phyloP scores from a whole-genome alignment of 495 filamentous ascomycete genomes.

The Penicillium arizonense region DNA sequence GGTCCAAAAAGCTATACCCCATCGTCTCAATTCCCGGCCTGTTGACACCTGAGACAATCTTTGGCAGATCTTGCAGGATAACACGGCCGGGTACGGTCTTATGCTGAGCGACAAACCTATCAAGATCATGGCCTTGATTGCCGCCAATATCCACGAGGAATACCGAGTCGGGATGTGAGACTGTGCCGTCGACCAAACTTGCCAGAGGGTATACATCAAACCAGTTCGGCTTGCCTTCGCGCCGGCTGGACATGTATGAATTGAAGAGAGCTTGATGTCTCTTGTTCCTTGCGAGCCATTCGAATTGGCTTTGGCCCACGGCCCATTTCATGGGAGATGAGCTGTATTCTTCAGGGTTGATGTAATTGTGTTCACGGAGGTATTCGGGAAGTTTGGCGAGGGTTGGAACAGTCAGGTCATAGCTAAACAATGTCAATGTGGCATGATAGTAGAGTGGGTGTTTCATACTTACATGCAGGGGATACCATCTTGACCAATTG shows the following conservation, averaged over 20 bases:
- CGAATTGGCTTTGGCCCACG: slow-evolving; percentile 12
- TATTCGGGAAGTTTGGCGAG: slow-evolving; percentile 19
- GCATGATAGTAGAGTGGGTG: not conserved
- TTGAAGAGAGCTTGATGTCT: slow-evolving; percentile 28
- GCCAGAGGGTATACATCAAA: slow-evolving; percentile 41
- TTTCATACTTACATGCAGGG: slow-evolving; percentile 12
- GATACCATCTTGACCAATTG: slow-evolving; percentile 21
- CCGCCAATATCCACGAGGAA: slow-evolving; percentile 51
- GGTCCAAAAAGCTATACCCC: slow-evolving; percentile 16
- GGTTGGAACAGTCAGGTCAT: slow-evolving; percentile 14
- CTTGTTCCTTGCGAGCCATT: slow-evolving; percentile 11
- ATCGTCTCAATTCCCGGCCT: slow-evolving; percentile 4
- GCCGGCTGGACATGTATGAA: slow-evolving; percentile 40
- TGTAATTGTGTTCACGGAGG: slow-evolving; percentile 10
- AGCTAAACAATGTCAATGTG: not conserved
- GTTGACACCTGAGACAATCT: not conserved
- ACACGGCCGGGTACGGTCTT: not conserved
- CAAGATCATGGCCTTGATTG: slow-evolving; percentile 43
- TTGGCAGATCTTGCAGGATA: slow-evolving; percentile 13
- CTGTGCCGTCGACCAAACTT: slow-evolving; percentile 27
- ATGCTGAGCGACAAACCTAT: slow-evolving; percentile 17
- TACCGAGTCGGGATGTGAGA: slow-evolving; percentile 1
- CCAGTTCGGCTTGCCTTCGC: slow-evolving; percentile 39
- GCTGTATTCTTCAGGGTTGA: slow-evolving; percentile 16
- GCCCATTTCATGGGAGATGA: slow-evolving; percentile 10